Base-by-base conservation (phyloP, 495 filamentous ascomycete species). In the Podospora appendiculata region DNA sequence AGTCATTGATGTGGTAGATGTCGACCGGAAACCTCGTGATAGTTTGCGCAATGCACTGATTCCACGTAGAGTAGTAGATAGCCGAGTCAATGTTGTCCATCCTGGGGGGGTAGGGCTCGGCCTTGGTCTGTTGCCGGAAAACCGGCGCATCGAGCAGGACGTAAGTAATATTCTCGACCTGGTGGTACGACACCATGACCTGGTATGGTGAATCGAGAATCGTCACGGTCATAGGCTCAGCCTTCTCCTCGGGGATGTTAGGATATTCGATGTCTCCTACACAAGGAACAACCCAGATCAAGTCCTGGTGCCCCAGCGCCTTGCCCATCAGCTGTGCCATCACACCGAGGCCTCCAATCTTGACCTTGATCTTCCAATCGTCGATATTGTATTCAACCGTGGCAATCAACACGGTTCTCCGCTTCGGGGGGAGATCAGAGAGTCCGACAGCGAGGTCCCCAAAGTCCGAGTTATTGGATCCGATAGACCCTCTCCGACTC, bases 1-100 rank as follows among this genome's bases (percentile, higher is more conserved):
- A 89, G 61, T 89, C 86, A 61, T 89, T 89, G 60, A 88, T 82
- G 63, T 89, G 86, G 64, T 89, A 89, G 16, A 89, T 59, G 57
- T 88, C 84, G 40, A 86, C 71, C 1, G 81, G 76, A 56, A 79
- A 81, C 33, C 77, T 68, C 8, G 60, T 75, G 43, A 86, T 71
- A 0, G 81, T 64, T 53, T 82, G 69, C 0, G 84, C 79, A 56
- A 87, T 85, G 52, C 83, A 87, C 52, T 82, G 78, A 48, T 87
- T 87, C 84, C 84, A 87, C 0, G 84, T 79, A 0, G 83, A 85
- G 58, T 87, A 87, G 69, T 86, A 87, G 41, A 87, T 81, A 13
- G 84, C 84, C 54, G 76, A 80, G 51, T 85, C 81, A 51, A 87
- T 69, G 55, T 87, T 82, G 56, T 87, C 84, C 84, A 87, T 87